Percentiles rank a stretch among this genome's conserved stretches.
phyloP scores from a whole-genome alignment of 2,329 filamentous ascomycete species.

The Grosmannia clavigera region DNA sequence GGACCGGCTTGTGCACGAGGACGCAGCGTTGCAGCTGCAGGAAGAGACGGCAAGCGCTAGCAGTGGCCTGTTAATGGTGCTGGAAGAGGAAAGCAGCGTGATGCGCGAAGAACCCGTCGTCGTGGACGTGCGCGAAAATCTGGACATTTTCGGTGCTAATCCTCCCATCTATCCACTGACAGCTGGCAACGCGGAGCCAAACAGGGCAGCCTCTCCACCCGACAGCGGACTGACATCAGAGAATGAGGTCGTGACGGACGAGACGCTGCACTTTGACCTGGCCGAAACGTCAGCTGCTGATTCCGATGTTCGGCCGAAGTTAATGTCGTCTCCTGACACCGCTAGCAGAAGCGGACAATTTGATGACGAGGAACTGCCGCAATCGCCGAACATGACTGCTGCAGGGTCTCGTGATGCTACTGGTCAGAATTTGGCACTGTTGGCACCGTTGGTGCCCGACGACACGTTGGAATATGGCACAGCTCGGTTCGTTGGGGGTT shows the following conservation, averaged over 20 bases:
- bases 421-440: neutral
- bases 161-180: neutral
- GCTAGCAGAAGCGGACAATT: neutral
- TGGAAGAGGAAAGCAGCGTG: neutral
- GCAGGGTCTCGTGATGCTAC: neutral
- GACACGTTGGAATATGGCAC: neutral
- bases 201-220: neutral
- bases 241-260: neutral
- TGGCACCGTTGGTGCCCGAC: slow-evolving; percentile 1
- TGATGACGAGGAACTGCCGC: neutral
- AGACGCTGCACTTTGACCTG: neutral
- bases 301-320: neutral
- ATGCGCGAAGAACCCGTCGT: slow-evolving; percentile 7
- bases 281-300: neutral
- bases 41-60: neutral
- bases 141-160: slow-evolving; percentile 21
- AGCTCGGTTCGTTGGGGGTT: neutral
- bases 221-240: neutral
- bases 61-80: neutral
- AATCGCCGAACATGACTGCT: neutral
- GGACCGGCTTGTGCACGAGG: neutral
- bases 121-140: slow-evolving; percentile 20
- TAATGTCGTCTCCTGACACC: neutral
- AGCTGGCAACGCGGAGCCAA: neutral
- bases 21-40: neutral